Conservation (phyloP, 352 stramenopile genomes). For the Pythium phragmiticola region DNA sequence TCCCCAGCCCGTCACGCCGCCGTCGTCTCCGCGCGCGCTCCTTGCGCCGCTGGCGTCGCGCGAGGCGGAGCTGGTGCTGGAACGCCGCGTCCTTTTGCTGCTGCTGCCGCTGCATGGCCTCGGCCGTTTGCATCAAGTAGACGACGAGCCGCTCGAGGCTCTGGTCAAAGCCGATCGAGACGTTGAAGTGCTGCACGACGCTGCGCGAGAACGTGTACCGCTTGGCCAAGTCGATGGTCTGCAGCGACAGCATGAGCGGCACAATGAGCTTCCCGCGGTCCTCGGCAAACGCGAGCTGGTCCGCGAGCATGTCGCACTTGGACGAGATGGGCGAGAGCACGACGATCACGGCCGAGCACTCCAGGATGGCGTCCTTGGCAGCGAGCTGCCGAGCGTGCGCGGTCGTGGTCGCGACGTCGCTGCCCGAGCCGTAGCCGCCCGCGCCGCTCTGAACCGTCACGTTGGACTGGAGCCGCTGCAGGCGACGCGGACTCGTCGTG, state of each 20-base stretch:
- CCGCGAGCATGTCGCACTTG: conserved; percentile 64
- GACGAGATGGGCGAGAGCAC: conserved; percentile 68
- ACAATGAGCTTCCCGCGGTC: conserved; percentile 74
- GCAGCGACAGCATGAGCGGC: conserved; percentile 69
- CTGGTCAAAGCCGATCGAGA: conserved; percentile 71
- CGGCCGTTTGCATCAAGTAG: conserved; percentile 28
- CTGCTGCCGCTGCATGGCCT: conserved; percentile 25
- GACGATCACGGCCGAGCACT: conserved; percentile 64
- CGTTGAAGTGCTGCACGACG: conserved; percentile 78
- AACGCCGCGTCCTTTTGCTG: conserved; percentile 25
- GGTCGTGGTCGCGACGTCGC: conserved; percentile 27
- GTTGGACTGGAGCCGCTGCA: conserved; percentile 15
- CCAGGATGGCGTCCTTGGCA: conserved; percentile 72
- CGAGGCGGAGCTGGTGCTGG: conserved; percentile 19
- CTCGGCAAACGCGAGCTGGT: conserved; percentile 82
- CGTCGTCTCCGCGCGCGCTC: conserved; percentile 15
- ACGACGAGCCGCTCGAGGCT: conserved; percentile 59
- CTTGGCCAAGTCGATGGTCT: conserved; percentile 70
- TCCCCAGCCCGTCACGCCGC: conserved; percentile 2
- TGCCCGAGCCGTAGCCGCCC: conserved; percentile 24
- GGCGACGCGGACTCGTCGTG: conserved; percentile 3
- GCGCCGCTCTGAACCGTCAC: conserved; percentile 19
- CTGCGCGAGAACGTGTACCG: conserved; percentile 80
- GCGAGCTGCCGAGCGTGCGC: conserved; percentile 65
- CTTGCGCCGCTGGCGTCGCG: conserved; percentile 15